Conservation (phyloP, 208 protist genomes). For the Acanthamoeba culbertsoni region DNA sequence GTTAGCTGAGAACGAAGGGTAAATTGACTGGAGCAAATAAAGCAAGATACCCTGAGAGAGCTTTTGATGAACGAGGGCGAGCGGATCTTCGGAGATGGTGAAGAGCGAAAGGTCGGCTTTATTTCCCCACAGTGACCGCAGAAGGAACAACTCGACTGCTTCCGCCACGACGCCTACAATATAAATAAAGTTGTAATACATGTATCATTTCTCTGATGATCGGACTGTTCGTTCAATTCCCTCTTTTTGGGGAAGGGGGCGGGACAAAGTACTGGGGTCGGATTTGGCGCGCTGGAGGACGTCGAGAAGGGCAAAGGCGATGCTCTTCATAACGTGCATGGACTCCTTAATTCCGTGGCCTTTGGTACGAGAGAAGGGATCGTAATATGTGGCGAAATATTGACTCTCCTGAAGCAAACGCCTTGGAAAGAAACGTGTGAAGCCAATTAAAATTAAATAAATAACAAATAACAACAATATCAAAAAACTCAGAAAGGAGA, state of each 20-base stretch:
- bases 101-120: slow-evolving; percentile 2
- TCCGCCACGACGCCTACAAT: not conserved
- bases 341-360: not conserved
- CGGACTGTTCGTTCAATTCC: no score
- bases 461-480: no score
- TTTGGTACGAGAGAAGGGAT: not conserved
- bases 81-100: slow-evolving; percentile 13
- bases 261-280: not conserved
- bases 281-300: not conserved
- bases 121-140: slow-evolving; percentile 12
- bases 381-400: not conserved
- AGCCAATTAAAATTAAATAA: no score
- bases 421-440: not conserved
- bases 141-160: not conserved
- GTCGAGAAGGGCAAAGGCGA: not conserved
- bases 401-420: not conserved
- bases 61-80: slow-evolving; percentile 10
- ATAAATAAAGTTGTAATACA: no score
- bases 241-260: not conserved
- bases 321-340: slow-evolving; percentile 27
- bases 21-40: no score
- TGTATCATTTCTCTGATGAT: no score
- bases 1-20: not conserved
- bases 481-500: no score
- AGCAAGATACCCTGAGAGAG: not conserved